Evolutionary conservation across 108 stramenopile genomes (phyloP).

Genomic region (Skeletonema menzelii): DNA sequence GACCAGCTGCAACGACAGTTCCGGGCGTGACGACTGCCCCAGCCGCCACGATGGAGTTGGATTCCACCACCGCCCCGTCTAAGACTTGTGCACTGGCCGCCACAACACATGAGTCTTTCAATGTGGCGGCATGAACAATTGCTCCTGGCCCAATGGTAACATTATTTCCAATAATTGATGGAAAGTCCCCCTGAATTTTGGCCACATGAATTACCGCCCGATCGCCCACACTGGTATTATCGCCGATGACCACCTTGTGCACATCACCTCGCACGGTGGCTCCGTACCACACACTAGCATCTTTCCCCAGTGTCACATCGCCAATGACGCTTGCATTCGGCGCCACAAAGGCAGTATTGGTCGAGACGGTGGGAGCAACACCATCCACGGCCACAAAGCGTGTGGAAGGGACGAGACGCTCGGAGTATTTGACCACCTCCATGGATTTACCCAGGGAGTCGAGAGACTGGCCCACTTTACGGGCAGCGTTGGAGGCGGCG

Average conservation of each 20-base stretch:
- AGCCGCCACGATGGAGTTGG: constrained; percentile 75
- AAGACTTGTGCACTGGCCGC: constrained; percentile 89
- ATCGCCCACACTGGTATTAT: constrained; percentile 84
- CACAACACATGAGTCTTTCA: constrained; percentile 76
- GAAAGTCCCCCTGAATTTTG: constrained; percentile 89
- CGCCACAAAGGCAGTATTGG: constrained; percentile 71
- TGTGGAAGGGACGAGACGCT: constrained; percentile 84
- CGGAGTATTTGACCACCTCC: constrained; percentile 84
- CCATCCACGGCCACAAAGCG: constrained; percentile 88
- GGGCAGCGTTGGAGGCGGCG: constrained; percentile 70
- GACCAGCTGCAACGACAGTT: constrained; percentile 70
- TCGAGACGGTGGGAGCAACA: constrained; percentile 65
- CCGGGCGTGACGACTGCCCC: constrained; percentile 87
- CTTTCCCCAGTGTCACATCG: constrained; percentile 73
- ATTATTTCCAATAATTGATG: constrained; percentile 85
- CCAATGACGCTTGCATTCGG: constrained; percentile 85
- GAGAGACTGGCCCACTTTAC: constrained; percentile 63
- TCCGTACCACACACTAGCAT: constrained; percentile 87
- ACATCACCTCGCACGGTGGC: constrained; percentile 88
- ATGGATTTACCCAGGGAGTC: constrained; percentile 69
- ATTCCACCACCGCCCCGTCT: constrained; percentile 86
- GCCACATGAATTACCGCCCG: constrained; percentile 95
- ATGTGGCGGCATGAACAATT: constrained; percentile 90
- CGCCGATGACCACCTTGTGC: constrained; percentile 80
- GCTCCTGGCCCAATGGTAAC: constrained; percentile 86